phyloP scores from a whole-genome alignment of 805 yeast genomes.

The Cyberlindnera lachancei region DNA sequence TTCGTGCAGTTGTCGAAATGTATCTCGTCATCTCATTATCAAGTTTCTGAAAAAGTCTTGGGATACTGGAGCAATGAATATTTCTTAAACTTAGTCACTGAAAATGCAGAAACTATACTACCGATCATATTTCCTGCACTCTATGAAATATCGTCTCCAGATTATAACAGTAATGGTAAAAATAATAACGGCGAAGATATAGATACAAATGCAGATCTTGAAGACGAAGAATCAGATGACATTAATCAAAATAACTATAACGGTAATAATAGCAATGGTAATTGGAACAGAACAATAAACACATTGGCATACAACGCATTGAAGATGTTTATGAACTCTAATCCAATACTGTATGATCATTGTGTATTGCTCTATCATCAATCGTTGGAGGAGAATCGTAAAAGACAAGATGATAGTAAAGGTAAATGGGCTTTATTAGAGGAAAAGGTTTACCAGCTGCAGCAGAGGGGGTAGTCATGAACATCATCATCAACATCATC shows the following conservation, averaged over 20 bases:
- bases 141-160: conserved; percentile 60
- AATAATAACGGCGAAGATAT: conserved; percentile 12
- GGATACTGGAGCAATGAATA: conserved; percentile 94
- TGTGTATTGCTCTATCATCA: conserved; percentile 85
- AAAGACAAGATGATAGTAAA: conserved; percentile 51
- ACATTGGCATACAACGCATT: conserved; percentile 86
- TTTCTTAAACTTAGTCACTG: conserved; percentile 83
- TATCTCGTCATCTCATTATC: conserved; percentile 92
- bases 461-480: neutral
- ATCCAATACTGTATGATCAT: conserved; percentile 84
- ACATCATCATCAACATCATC: neutral
- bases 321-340: conserved; percentile 84
- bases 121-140: conserved; percentile 89
- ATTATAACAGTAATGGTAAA: conserved; percentile 15
- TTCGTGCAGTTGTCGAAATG: conserved; percentile 93
- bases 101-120: conserved; percentile 83
- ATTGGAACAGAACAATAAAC: conserved; percentile 93
- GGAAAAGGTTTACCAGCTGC: conserved; percentile 37
- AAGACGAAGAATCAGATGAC: too few species aligned
- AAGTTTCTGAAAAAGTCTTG: conserved; percentile 91
- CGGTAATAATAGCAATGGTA: conserved; percentile 49
- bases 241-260: too few species aligned
- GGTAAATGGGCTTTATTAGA: conserved; percentile 70
- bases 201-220: conserved; percentile 9
- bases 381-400: conserved; percentile 64